phyloP scores from a whole-genome alignment of 2,329 filamentous ascomycete genomes.

The Exophiala lecanii-corni region DNA sequence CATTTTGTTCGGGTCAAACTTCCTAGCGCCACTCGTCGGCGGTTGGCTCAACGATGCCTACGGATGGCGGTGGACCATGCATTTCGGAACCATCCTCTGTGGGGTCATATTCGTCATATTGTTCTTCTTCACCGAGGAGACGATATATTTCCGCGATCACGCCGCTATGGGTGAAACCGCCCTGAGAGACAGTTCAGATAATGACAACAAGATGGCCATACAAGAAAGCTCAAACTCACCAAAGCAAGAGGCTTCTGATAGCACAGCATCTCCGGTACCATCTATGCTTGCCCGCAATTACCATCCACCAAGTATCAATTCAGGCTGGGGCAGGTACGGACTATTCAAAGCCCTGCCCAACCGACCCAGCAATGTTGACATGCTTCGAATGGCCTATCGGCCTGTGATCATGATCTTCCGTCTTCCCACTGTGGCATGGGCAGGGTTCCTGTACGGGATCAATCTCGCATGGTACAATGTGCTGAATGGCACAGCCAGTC shows the following conservation, averaged over 20 bases:
- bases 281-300: not conserved
- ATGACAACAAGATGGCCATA: not conserved
- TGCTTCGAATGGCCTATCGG: conserved; percentile 7
- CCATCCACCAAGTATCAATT: not conserved
- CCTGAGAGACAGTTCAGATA: not conserved
- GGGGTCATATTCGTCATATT: conserved; percentile 10
- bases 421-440: conserved; percentile 37
- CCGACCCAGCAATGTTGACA: conserved; percentile 3
- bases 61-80: conserved; percentile 16
- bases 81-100: conserved; percentile 14
- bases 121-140: conserved; percentile 24
- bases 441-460: conserved; percentile 37
- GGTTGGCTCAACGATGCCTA: conserved; percentile 16
- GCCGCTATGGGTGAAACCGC: not conserved
- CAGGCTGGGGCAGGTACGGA: conserved; percentile 3
- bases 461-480: conserved; percentile 35
- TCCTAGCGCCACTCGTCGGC: conserved; percentile 36
- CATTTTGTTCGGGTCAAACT: conserved; percentile 8
- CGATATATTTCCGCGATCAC: conserved; percentile 9
- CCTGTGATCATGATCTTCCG: conserved; percentile 20
- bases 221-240: not conserved
- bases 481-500: conserved; percentile 30
- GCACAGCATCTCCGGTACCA: not conserved
- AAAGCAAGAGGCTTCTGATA: not conserved
- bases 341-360: conserved; percentile 2